Evolutionary conservation across 1,284 basidiomycete species (phyloP).

Genomic region (Moesziomyces sp.): DNA sequence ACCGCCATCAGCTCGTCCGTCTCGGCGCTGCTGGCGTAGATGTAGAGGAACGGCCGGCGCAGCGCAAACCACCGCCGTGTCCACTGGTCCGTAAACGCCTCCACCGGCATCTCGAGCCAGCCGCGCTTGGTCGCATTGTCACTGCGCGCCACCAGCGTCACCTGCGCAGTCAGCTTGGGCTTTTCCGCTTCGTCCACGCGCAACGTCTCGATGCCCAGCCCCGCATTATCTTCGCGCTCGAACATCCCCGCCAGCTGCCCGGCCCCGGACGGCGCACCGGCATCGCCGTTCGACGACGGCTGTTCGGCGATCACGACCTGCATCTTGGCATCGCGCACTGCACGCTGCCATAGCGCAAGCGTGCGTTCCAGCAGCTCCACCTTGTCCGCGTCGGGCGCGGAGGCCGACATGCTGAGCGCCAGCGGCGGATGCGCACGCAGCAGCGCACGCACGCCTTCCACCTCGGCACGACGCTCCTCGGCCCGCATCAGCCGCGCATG

Average conservation of each 20-base stretch:
- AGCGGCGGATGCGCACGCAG: conserved; percentile 68
- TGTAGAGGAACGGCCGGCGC: conserved; percentile 83
- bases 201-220: neutral
- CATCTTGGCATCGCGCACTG: conserved; percentile 38
- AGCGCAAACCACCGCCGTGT: conserved; percentile 86
- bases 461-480: conserved; percentile 82
- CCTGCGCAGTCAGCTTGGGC: conserved; percentile 50
- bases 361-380: conserved; percentile 33
- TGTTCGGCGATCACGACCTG: conserved; percentile 42
- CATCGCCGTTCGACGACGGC: conserved; percentile 7
- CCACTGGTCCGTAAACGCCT: conserved; percentile 84
- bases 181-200: neutral
- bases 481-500: conserved; percentile 77
- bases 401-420: conserved; percentile 48
- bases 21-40: conserved; percentile 84
- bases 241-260: conserved; percentile 9
- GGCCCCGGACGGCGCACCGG: neutral
- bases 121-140: conserved; percentile 87
- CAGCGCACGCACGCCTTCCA: conserved; percentile 85
- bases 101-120: conserved; percentile 79
- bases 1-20: conserved; percentile 82
- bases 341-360: conserved; percentile 47
- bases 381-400: neutral
- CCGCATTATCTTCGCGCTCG: neutral
- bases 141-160: conserved; percentile 70